Base-by-base conservation (phyloP, 176 grass and related monocot genomes). In the Guadua angustifolia region DNA sequence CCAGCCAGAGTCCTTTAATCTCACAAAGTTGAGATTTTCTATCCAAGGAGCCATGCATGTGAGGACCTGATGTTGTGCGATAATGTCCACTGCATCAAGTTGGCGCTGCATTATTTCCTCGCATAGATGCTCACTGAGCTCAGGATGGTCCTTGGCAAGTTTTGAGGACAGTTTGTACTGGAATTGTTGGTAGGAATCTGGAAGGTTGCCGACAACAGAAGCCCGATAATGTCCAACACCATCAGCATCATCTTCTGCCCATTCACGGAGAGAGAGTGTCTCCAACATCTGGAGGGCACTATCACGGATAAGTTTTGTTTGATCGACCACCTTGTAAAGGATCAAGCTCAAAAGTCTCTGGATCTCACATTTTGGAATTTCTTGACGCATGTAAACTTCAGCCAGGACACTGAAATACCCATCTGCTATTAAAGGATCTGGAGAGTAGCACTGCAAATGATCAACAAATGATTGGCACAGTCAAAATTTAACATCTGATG, bases 41-140 rank as follows among this genome's bases (percentile, higher is more conserved):
- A 98, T 98, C 96, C 96, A 98, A 86, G 96, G 96, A 82, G 93
- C 96, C 91, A 98, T 90, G 80, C 95, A 98, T 59, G 95, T 98
- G 79, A 98, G 81, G 57, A 98, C 96, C 82, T 98, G 93, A 93
- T 98, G 96, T 36, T 98, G 96, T 78, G 96, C 96, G 66, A 98
- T 98, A 63, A 98, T 98, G 75, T 98, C 96, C 52, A 94, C 96
- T 9, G 93, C 91, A 38, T 98, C 96, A 84, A 98, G 96, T 67
- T 95, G 96, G 33, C 96, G 93, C 86, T 95, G 93, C 96, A 98
- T 98, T 74, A 98, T 98, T 87, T 98, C 96, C 84, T 79, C 83
- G 9, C 93, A 95, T 10, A 98, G 86, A 60, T 90, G 87, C 51
- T 98, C 96, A 79, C 93, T 95, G 47, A 98, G 80, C 85, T 98